Evolutionary conservation across 169 alveolate species (phyloP).

Genomic region (Fabrea salina): DNA sequence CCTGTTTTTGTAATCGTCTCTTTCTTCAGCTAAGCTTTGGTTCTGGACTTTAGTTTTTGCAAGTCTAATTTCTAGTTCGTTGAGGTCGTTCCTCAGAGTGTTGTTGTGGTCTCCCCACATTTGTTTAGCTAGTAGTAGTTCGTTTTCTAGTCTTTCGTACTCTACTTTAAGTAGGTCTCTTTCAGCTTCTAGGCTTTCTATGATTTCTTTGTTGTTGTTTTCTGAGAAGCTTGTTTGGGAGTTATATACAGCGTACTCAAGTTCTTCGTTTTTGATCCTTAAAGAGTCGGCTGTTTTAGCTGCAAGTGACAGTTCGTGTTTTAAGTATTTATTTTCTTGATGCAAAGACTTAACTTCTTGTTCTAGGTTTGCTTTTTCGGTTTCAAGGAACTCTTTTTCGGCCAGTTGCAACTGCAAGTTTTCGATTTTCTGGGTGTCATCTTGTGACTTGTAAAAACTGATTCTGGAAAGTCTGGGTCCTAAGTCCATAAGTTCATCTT

Average conservation of each 20-base stretch:
- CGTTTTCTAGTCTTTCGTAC: not conserved
- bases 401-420: not conserved
- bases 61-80: not conserved
- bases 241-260: not conserved
- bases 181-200: conserved; percentile 4
- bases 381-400: not conserved
- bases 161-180: conserved; percentile 8
- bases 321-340: not conserved
- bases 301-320: not conserved
- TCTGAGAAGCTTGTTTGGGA: not conserved
- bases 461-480: not conserved
- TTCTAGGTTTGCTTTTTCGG: not conserved
- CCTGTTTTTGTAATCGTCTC: not conserved
- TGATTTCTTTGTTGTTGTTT: not conserved
- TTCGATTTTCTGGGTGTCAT: not conserved
- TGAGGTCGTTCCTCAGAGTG: not conserved
- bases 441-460: not conserved
- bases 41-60: not conserved
- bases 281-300: not conserved
- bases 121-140: conserved; percentile 9
- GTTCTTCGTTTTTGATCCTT: not conserved
- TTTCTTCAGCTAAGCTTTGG: not conserved
- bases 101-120: conserved; percentile 19
- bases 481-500: not conserved
- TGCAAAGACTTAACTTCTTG: not conserved